Conservation (phyloP, 768 basidiomycete genomes). For the Rhizopogon sp. region DNA sequence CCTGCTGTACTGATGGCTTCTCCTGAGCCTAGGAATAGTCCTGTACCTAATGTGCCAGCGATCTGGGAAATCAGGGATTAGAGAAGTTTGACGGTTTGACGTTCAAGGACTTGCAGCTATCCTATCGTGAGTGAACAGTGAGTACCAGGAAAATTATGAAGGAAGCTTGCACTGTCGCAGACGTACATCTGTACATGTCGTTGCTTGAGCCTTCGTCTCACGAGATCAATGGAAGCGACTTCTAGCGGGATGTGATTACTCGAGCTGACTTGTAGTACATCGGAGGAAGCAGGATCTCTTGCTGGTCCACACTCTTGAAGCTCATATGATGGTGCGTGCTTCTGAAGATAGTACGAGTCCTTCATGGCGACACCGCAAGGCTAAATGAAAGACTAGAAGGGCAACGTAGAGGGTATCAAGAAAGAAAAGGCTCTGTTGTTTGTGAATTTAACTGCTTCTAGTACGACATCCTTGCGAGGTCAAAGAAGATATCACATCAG, state of each 20-base stretch:
- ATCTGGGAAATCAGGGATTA: conserved; percentile 33
- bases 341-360: neutral
- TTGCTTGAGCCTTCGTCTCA: conserved; percentile 68
- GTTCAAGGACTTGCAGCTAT: conserved; percentile 47
- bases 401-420: neutral
- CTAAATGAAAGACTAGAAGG: neutral
- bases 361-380: neutral
- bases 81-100: neutral
- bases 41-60: conserved; percentile 71
- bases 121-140: conserved; percentile 26
- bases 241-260: conserved; percentile 20
- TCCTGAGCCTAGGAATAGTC: conserved; percentile 72
- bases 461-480: no score
- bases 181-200: conserved; percentile 75
- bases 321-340: neutral
- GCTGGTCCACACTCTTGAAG: neutral
- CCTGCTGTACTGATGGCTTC: conserved; percentile 53
- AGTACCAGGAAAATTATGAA: neutral
- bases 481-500: no score
- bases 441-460: no score
- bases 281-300: neutral
- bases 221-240: conserved; percentile 57
- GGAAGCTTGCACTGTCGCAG: neutral
- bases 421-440: no score
- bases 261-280: neutral